A percentile compares a stretch with the other conserved stretches of the same genome.
Evolutionary conservation across 495 filamentous ascomycete genomes (phyloP).

Genomic region (Podospora tetraspora): DNA sequence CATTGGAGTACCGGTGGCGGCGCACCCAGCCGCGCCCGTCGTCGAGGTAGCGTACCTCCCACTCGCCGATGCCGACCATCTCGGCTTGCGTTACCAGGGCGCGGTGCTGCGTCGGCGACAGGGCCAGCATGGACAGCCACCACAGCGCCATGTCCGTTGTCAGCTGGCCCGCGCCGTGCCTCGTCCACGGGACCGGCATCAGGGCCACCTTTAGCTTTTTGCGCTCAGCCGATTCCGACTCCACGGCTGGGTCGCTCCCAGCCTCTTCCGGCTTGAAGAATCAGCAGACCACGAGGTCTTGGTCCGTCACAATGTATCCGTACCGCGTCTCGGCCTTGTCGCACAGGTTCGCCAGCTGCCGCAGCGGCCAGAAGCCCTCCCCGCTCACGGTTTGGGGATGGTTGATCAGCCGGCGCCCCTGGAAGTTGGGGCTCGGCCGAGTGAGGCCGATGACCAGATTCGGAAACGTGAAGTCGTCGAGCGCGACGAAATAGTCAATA

Average conservation of each 20-base stretch:
- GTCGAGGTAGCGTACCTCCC: not conserved
- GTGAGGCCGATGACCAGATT: not conserved
- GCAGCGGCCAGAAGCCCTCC: not conserved
- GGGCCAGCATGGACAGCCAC: not conserved
- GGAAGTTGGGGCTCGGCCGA: not conserved
- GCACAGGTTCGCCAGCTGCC: not conserved
- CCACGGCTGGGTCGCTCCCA: too few species aligned
- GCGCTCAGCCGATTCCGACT: too few species aligned
- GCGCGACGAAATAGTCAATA: too few species aligned
- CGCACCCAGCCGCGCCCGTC: not conserved
- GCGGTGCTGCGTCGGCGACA: not conserved
- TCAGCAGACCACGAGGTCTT: not conserved
- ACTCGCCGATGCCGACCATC: not conserved
- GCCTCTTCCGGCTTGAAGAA: not conserved
- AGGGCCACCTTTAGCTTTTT: too few species aligned
- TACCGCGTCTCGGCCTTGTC: too few species aligned
- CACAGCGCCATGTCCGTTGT: not conserved
- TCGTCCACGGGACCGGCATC: not conserved
- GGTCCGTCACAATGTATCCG: not conserved
- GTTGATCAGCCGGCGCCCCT: too few species aligned
- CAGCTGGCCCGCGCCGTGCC: not conserved
- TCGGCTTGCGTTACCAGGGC: not conserved
- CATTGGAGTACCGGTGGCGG: not conserved
- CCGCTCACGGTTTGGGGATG: too few species aligned
- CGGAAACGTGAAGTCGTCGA: too few species aligned